Base-by-base conservation (phyloP, 1,284 basidiomycete genomes). In the Amylostereum areolatum region DNA sequence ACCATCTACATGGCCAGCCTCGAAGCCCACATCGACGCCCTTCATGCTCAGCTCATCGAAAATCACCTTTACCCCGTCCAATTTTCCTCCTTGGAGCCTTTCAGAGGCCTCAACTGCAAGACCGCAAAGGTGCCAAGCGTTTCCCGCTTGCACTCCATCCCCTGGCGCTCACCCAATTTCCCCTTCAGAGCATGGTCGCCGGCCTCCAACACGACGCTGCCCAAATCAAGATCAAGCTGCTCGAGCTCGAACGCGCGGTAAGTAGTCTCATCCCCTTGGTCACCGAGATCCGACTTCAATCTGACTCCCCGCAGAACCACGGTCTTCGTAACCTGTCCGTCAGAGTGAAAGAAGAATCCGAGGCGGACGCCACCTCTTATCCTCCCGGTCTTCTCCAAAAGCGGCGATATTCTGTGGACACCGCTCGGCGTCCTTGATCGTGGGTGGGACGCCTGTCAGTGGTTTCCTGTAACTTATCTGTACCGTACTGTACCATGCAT, bases 201-300 rank as follows among this genome's bases (percentile, higher is more conserved):
- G 81, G 80, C 12, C 69, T 88, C 3, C 81, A 86, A 46, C 74
- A 83, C 55, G 84, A 88, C 52, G 69, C 74, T 2, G 72, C 75
- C 1, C 66, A 78, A 6, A 65, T 76, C 7, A 80, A 78, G 51
- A 60, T 83, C 43, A 83, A 81, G 52, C 65, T 85, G 28, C 69
- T 83, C 35, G 84, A 87, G 58, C 69, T 88, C 27, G 74, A 86
- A 56, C 74, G 83, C 52, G 75, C 81, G 37, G 85, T 86, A 58
- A 61, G 74, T 67, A 42, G 8, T 27, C 3, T 5, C 7, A 35
- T 30, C 28, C 31, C 12, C 46, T 37, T 7, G 8, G 11, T 10
- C 8, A 8, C 11, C 11, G 41, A 29, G 12, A 18, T 43, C 47
- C 5, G 12, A 48, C 24, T 39, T 24, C 7, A 34, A 37, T 25